Conservation (phyloP, 176 grass and related monocot species). For the Carex cristatella region DNA sequence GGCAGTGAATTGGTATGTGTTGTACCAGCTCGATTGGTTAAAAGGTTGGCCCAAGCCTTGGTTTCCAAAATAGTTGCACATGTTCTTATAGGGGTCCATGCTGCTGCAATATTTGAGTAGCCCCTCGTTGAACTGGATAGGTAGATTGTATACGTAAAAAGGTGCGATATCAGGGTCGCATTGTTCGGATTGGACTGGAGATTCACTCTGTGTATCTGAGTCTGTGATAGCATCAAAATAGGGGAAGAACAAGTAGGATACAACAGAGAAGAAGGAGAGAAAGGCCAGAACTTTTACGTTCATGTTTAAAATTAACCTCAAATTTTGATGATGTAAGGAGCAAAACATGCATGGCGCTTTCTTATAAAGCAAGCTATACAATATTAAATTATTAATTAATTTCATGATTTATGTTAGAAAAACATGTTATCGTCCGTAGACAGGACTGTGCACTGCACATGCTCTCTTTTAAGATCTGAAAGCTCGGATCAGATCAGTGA, state of each 20-base stretch:
- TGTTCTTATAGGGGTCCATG: neutral
- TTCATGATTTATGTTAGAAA: neutral
- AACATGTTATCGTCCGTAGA: no score
- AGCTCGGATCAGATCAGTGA: neutral
- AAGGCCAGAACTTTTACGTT: neutral
- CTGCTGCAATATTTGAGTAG: slow-evolving; percentile 14
- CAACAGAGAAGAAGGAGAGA: neutral
- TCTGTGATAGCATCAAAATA: neutral
- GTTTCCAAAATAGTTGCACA: slow-evolving; percentile 26
- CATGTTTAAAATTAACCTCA: neutral
- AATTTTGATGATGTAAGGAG: neutral
- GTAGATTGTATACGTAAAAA: slow-evolving; percentile 25
- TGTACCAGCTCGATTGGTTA: slow-evolving; percentile 22
- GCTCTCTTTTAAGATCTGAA: neutral
- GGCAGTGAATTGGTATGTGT: slow-evolving; percentile 30
- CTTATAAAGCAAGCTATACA: neutral
- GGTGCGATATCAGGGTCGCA: slow-evolving; percentile 1
- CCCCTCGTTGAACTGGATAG: slow-evolving; percentile 26
- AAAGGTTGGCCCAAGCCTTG: slow-evolving; percentile 22
- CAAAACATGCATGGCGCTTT: neutral
- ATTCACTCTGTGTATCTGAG: neutral
- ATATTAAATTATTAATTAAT: neutral
- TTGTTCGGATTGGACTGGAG: neutral
- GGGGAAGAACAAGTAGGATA: neutral
- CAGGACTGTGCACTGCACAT: neutral